phyloP scores from a whole-genome alignment of 176 grass and related monocot species.

The Oryza longistaminata region DNA sequence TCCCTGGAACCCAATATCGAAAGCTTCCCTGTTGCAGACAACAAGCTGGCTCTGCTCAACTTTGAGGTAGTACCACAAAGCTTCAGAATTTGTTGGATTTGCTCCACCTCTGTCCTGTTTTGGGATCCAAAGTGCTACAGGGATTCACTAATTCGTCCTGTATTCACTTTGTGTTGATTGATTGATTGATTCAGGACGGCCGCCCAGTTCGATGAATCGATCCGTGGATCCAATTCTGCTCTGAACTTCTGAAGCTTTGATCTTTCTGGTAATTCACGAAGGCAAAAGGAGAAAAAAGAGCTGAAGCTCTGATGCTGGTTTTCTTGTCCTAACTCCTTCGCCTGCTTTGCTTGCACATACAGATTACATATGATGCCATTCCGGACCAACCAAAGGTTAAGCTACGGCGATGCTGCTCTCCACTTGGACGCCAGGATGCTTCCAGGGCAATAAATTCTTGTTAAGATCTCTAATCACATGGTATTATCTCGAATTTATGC shows the following conservation, averaged over 20 bases:
- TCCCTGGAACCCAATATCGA: neutral
- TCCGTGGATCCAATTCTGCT: neutral
- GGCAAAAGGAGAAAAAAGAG: no score
- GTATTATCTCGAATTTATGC: constrained; percentile 3
- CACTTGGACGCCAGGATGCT: constrained; percentile 34
- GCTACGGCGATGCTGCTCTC: constrained; percentile 1
- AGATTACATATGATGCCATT: constrained; percentile 22
- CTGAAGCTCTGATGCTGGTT: neutral
- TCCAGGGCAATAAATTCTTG: constrained; percentile 1
- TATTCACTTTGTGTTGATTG: neutral
- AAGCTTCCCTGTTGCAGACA: neutral
- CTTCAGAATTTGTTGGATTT: neutral
- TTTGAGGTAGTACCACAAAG: neutral
- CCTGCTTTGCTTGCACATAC: neutral
- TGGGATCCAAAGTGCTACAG: neutral
- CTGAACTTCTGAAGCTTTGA: neutral
- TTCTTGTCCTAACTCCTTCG: neutral
- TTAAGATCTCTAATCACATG: constrained; percentile 22
- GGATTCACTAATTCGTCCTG: neutral
- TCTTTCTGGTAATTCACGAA: neutral
- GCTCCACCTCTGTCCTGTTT: neutral
- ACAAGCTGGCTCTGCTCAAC: neutral
- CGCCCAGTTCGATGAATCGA: neutral
- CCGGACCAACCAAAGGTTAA: no score
- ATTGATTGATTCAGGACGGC: neutral